A percentile compares a stretch with the other conserved stretches of the same genome.
Evolutionary conservation across 2,329 filamentous ascomycete species (phyloP).

Genomic region (Coniella vitis): DNA sequence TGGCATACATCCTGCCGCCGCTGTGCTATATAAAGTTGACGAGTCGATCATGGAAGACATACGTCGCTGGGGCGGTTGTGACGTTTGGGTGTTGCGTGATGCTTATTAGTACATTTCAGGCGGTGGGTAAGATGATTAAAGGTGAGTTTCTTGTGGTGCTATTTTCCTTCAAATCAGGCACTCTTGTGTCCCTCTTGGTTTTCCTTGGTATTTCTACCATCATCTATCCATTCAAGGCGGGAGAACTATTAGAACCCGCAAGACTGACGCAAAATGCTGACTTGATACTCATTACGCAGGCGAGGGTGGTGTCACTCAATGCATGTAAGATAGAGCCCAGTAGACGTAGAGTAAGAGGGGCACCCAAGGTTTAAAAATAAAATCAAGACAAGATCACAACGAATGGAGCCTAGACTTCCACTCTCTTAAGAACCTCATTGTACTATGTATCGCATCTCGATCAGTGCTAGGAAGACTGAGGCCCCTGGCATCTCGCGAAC

Average conservation of each 20-base stretch:
- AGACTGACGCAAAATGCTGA: too few species aligned
- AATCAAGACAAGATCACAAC: background rate
- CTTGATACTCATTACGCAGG: slow-evolving; percentile 14
- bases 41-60: slow-evolving; percentile 42
- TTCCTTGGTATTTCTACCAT: too few species aligned
- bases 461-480: too few species aligned
- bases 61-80: slow-evolving; percentile 23
- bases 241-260: too few species aligned
- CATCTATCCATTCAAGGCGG: background rate
- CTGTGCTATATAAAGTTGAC: slow-evolving; percentile 93
- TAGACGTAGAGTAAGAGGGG: slow-evolving; percentile 4
- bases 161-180: too few species aligned
- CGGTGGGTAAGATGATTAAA: slow-evolving; percentile 24
- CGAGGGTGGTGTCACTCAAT: slow-evolving; percentile 23
- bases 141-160: slow-evolving; percentile 14
- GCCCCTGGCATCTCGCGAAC: too few species aligned
- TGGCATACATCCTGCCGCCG: slow-evolving; percentile 93
- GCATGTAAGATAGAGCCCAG: slow-evolving; percentile 15
- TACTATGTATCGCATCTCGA: too few species aligned
- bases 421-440: too few species aligned
- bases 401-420: too few species aligned
- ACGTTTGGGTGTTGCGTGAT: slow-evolving; percentile 25
- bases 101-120: slow-evolving; percentile 25
- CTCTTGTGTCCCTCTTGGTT: too few species aligned
- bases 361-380: too few species aligned